Percentiles rank a stretch among this genome's conserved stretches.
These are phyloP conservation scores for Beauveria sp. DNA, from an alignment of 2,329 filamentous ascomycete species.

Conservation along the genomic window DNA sequence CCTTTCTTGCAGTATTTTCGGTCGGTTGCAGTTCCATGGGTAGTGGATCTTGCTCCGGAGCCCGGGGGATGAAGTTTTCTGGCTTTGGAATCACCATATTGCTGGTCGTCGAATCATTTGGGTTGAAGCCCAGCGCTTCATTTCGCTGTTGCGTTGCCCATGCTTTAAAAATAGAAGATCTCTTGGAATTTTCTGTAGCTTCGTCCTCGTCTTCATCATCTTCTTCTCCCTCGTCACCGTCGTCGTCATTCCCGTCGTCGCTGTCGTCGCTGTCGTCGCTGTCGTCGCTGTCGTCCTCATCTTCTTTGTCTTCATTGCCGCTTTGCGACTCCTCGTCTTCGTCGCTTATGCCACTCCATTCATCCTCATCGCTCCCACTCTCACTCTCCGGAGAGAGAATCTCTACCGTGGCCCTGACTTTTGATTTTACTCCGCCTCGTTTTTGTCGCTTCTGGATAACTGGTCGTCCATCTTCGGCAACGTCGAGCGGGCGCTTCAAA, in stretches of 20 bases:
- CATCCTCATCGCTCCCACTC: constrained; percentile 30
- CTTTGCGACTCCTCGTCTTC: constrained; percentile 27
- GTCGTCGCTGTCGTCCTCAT: constrained; percentile 22
- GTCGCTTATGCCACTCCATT: constrained; percentile 57
- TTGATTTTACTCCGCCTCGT: constrained; percentile 53
- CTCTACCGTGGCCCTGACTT: constrained; percentile 38
- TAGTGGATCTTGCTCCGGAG: constrained; percentile 62
- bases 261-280: constrained; percentile 23
- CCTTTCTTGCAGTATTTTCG: constrained; percentile 56
- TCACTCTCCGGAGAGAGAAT: constrained; percentile 29
- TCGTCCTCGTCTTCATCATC: constrained; percentile 24
- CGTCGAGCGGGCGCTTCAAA: constrained; percentile 76
- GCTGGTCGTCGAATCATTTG: constrained; percentile 34
- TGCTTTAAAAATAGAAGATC: constrained; percentile 71
- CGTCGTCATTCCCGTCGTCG: constrained; percentile 24
- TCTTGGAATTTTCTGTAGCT: constrained; percentile 23
- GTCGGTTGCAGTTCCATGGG: constrained; percentile 59
- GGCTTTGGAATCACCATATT: constrained; percentile 46
- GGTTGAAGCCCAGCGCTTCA: constrained; percentile 62
- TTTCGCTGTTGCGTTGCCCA: constrained; percentile 89
- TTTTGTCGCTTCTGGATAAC: constrained; percentile 78
- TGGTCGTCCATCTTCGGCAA: constrained; percentile 72
- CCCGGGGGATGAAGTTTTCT: constrained; percentile 58
- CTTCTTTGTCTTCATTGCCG: constrained; percentile 19
- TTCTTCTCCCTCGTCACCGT: constrained; percentile 26